These are phyloP conservation scores for Taphrina sp. DNA, from an alignment of 1,139 yeast genomes.

Conservation along the genomic window DNA sequence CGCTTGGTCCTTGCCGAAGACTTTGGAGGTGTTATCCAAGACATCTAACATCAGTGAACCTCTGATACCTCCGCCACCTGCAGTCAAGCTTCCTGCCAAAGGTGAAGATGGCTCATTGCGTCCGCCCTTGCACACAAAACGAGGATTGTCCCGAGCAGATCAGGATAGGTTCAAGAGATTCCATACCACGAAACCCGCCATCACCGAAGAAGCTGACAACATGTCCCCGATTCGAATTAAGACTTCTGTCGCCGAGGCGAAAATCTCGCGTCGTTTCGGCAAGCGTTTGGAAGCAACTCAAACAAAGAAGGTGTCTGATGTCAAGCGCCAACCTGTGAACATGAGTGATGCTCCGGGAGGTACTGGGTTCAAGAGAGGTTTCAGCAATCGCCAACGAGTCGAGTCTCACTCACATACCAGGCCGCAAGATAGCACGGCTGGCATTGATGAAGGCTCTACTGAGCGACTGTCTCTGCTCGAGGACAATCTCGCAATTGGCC, in stretches of 20 bases:
- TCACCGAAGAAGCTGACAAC: constrained; percentile 14
- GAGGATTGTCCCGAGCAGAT: neutral
- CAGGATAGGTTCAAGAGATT: constrained; percentile 6
- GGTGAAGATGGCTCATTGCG: neutral
- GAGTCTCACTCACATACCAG: neutral
- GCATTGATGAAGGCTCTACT: neutral
- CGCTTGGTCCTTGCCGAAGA: constrained; percentile 22
- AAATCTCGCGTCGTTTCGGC: constrained; percentile 21
- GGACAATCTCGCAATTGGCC: neutral
- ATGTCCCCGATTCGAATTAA: constrained; percentile 27
- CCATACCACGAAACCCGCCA: constrained; percentile 11
- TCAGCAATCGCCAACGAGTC: constrained; percentile 12
- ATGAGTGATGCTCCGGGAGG: constrained; percentile 28
- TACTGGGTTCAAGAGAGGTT: constrained; percentile 23
- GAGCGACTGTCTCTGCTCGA: neutral
- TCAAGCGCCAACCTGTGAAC: constrained; percentile 25
- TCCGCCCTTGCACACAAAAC: neutral
- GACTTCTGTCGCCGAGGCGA: constrained; percentile 7
- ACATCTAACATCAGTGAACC: constrained; percentile 11
- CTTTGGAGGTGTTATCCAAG: constrained; percentile 5
- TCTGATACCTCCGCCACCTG: constrained; percentile 20
- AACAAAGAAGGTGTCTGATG: constrained; percentile 11
- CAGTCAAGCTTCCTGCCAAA: constrained; percentile 11
- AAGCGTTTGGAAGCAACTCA: constrained; percentile 12
- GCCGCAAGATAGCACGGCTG: neutral